These are phyloP conservation scores for Serpula lacrymans DNA, from an alignment of 768 basidiomycete genomes.

Conservation along the genomic window DNA sequence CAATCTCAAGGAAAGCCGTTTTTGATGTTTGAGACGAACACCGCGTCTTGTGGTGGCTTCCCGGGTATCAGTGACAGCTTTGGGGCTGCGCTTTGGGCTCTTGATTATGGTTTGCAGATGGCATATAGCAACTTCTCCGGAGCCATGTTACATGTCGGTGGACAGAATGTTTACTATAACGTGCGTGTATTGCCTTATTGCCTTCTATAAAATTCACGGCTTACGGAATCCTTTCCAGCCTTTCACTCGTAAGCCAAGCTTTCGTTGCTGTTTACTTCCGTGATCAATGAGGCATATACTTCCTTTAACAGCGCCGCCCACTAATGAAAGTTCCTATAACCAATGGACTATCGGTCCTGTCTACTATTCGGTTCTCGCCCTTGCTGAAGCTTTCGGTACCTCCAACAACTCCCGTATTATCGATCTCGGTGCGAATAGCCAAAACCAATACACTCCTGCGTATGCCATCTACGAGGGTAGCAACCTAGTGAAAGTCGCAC, in stretches of 20 bases:
- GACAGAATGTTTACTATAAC: constrained; percentile 50
- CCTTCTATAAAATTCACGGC: background rate
- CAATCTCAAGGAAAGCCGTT: constrained; percentile 34
- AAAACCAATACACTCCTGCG: constrained; percentile 32
- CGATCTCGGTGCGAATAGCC: constrained; percentile 27
- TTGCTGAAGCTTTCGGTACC: constrained; percentile 36
- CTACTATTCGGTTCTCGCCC: constrained; percentile 36
- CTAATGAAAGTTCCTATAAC: constrained; percentile 31
- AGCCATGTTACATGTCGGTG: constrained; percentile 45
- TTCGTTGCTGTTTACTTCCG: background rate
- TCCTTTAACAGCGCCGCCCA: constrained; percentile 35
- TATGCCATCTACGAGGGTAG: constrained; percentile 73
- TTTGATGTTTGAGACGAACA: constrained; percentile 54
- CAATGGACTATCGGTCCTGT: constrained; percentile 40
- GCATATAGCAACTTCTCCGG: constrained; percentile 45
- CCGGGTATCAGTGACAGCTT: constrained; percentile 49
- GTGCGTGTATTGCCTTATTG: constrained; percentile 27
- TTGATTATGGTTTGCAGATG: constrained; percentile 49
- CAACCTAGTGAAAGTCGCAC: constrained; percentile 35
- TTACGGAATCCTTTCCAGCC: constrained; percentile 26
- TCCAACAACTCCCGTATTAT: constrained; percentile 32
- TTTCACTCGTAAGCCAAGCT: constrained; percentile 45
- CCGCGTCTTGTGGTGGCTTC: constrained; percentile 54
- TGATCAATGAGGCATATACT: background rate
- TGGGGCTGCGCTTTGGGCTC: constrained; percentile 47